Base-by-base conservation (phyloP, 2,329 filamentous ascomycete species). In the Cryphonectria carpinicola region DNA sequence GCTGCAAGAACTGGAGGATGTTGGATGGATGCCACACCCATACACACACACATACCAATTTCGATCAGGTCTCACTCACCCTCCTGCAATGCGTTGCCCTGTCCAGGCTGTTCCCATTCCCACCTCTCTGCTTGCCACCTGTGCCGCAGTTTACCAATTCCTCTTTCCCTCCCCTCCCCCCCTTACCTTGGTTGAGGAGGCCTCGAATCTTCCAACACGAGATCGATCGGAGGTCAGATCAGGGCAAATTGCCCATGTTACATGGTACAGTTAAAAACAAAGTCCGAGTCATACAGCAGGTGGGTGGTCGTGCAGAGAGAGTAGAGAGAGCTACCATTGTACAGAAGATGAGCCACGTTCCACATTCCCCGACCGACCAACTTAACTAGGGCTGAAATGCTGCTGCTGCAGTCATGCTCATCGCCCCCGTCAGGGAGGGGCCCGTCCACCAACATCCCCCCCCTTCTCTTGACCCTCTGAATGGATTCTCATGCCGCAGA, bases 391-490 rank as follows among this genome's bases (percentile, higher is more conserved):
- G 43, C 13, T 52, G 63, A 49, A 65, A 52, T 49, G 22, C n/a
- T 13, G n/a, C 28, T 56, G 54, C 54, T 67, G 66, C 56, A 60
- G 54, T 43, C 35, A 62, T 46, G 54, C 41, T 41, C 56, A 25
- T 56, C 46, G 46, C 19, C 46, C 46, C 46, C 46, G 10, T 25
- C 49, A 10, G 22, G 49, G 49, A 25, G 49, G 22, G 22, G 7
- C 19, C 46, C 46, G 6, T 46, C 13, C 3, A 22, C 41, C 14
- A 14, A 14, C 13, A 14, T 4, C 41, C 41, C 41, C 2, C 41
- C 1, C 41, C 1, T 11, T 4, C 41, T 43, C 41, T 43, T 17
- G 41, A 4, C 41, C 14, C 2, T 43, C 41, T 43, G 41, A 43
- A 49, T 49, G 46, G 17, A n/a, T 10, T n/a, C 19, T 49, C 17